Evolutionary conservation across 495 filamentous ascomycete species (phyloP).

Genomic region (Aspergillus haitiensis): DNA sequence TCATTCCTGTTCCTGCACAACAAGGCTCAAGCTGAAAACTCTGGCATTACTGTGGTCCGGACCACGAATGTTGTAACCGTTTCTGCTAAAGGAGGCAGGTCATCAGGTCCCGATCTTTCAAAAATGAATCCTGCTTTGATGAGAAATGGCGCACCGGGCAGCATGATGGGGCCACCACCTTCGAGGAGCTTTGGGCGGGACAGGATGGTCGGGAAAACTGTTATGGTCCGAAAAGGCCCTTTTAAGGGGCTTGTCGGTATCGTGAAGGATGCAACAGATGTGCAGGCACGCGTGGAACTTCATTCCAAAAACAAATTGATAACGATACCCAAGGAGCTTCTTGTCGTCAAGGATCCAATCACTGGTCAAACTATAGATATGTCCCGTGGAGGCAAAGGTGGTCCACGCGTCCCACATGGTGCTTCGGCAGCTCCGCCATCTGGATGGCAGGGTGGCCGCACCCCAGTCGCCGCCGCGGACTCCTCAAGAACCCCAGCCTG

Average conservation of each 20-base stretch:
- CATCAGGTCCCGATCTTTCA: conserved; percentile 71
- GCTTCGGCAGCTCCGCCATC: conserved; percentile 42
- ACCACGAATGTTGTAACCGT: conserved; percentile 82
- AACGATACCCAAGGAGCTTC: conserved; percentile 70
- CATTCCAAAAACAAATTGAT: conserved; percentile 89
- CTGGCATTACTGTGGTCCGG: conserved; percentile 86
- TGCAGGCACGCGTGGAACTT: conserved; percentile 82
- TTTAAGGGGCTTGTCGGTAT: conserved; percentile 94
- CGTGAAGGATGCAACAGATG: conserved; percentile 87
- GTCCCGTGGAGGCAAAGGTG: conserved; percentile 51
- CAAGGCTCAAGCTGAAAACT: conserved; percentile 80
- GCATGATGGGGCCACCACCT: conserved; percentile 70
- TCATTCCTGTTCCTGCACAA: conserved; percentile 86
- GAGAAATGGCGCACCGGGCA: conserved; percentile 52
- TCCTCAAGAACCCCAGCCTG: conserved; percentile 71
- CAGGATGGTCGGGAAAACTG: conserved; percentile 85
- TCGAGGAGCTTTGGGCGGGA: conserved; percentile 71
- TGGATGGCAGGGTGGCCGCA: conserved; percentile 62
- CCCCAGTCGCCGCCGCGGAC: conserved; percentile 59
- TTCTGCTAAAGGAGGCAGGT: conserved; percentile 83
- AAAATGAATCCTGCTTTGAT: conserved; percentile 92
- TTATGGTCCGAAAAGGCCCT: conserved; percentile 76
- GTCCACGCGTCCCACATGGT: conserved; percentile 51
- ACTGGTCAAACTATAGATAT: conserved; percentile 75
- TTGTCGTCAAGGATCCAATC: conserved; percentile 77